Conservation (phyloP, 2,329 filamentous ascomycete genomes). For the Tothia fuscella region DNA sequence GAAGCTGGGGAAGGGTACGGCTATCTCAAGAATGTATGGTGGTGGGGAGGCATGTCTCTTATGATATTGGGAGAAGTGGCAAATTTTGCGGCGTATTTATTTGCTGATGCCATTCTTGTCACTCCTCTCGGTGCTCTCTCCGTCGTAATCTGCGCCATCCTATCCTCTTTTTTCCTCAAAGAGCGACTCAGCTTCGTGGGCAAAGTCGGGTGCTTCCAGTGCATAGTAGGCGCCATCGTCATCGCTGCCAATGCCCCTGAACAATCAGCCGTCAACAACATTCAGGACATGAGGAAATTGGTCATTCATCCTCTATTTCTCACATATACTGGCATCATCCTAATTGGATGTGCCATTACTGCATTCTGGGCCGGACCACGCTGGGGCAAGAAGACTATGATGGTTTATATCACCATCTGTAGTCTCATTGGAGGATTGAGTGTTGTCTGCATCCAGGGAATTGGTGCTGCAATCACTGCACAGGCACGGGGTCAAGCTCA, state of each 20-base stretch:
- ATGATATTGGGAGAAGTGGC: conserved; percentile 96
- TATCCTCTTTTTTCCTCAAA: conserved; percentile 91
- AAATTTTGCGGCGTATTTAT: conserved; percentile 95
- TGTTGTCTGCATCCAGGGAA: conserved; percentile 86
- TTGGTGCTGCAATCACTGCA: conserved; percentile 82
- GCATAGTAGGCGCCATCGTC: conserved; percentile 82
- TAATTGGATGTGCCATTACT: conserved; percentile 58
- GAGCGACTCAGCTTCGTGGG: conserved; percentile 91
- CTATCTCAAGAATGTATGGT: conserved; percentile 87
- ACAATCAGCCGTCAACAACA: conserved; percentile 72
- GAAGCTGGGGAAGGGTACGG: conserved; percentile 93
- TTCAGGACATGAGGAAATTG: conserved; percentile 84
- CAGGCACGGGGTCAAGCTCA: conserved; percentile 71
- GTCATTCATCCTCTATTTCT: conserved; percentile 82
- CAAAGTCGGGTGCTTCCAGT: conserved; percentile 90
- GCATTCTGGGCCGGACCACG: conserved; percentile 73
- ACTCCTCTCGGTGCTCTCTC: conserved; percentile 84
- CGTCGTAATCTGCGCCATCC: conserved; percentile 81
- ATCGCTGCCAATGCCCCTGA: conserved; percentile 89
- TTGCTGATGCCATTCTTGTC: conserved; percentile 91
- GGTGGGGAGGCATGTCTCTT: conserved; percentile 91
- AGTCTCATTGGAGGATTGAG: conserved; percentile 88
- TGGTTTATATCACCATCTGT: conserved; percentile 94
- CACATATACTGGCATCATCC: conserved; percentile 69
- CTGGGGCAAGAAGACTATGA: conserved; percentile 94